Conservation (phyloP, 2,329 filamentous ascomycete genomes). For the Fonsecaea nubica region DNA sequence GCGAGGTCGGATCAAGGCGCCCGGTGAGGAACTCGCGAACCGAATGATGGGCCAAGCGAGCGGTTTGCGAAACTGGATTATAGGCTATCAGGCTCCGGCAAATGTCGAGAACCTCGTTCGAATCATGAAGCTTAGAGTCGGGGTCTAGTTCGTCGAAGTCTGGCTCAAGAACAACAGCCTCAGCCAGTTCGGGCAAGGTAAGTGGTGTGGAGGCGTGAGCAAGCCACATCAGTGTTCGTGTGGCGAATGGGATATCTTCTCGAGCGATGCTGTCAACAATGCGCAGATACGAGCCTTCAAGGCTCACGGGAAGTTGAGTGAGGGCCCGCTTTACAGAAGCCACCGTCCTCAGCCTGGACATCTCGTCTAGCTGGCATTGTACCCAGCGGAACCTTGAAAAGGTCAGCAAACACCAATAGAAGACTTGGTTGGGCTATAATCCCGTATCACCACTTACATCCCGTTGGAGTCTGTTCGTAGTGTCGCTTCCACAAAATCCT, state of each 20-base stretch:
- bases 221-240: conserved; percentile 32
- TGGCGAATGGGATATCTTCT: conserved; percentile 29
- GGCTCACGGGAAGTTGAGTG: conserved; percentile 28
- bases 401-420: background rate
- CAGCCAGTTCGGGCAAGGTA: conserved; percentile 31
- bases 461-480: conserved; percentile 26
- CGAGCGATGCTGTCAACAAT: conserved; percentile 29
- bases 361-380: conserved; percentile 37
- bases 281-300: conserved; percentile 33
- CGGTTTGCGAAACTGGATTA: conserved; percentile 20
- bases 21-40: conserved; percentile 32
- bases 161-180: conserved; percentile 35
- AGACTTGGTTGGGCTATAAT: background rate
- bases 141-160: conserved; percentile 25
- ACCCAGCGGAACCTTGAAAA: conserved; percentile 38
- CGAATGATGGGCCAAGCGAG: conserved; percentile 31
- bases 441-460: conserved; percentile 23
- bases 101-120: conserved; percentile 32
- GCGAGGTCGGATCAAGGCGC: conserved; percentile 9
- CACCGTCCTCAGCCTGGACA: conserved; percentile 28
- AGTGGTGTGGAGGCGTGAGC: conserved; percentile 32
- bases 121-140: conserved; percentile 28
- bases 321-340: conserved; percentile 31
- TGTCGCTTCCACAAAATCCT: conserved; percentile 24
- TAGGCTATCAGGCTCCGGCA: conserved; percentile 32